Base-by-base conservation (phyloP, 345 rosid genomes). In the Populus alba region DNA sequence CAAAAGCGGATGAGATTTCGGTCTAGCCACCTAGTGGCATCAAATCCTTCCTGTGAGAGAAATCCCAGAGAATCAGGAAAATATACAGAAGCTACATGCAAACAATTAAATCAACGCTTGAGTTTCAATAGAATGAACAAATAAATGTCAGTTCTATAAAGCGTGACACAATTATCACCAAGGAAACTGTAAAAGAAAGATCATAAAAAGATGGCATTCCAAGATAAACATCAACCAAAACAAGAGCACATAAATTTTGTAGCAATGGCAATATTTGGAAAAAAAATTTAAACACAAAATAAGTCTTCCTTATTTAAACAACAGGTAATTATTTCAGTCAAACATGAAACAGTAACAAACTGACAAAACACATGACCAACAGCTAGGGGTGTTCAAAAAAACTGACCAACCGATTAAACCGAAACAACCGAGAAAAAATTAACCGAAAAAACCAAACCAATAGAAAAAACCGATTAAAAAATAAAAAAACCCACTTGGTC, bases 11-110 rank as follows among this genome's bases (percentile, higher is more conserved):
- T 97, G 57, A 97, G 98, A 65, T 89, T 92, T 81, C 99, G 87
- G 82, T 97, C 99, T 83, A 97, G 79, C 99, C 99, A 97, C 80
- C 99, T 91, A 65, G 98, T 92, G 78, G 97, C 97, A 86, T 97
- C 99, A 87, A 97, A 97, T 61, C 95, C 98, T 81, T 97, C 99
- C 99, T 97, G 94, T 72, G 75, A 69, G 59, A 77, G 76, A 80
- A 71, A 72, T 38, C 33, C 47, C 51, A 71, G 9, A 22, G 31
- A 69, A 12, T 57, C 10, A n/a, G 63, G 8, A 41, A 25, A 39
- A 23, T 6, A 23, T 12, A 38, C 12, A 69, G 16, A n/a, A 22
- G 53, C 17, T 38, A 69, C 25, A 41, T 3, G 1, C 71, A 38
- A 68, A 18, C 62, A n/a, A 57, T 22, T 10, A 23, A n/a, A 57